phyloP scores from a whole-genome alignment of 2,329 filamentous ascomycete genomes.

The Ceratocystiopsis sp. region DNA sequence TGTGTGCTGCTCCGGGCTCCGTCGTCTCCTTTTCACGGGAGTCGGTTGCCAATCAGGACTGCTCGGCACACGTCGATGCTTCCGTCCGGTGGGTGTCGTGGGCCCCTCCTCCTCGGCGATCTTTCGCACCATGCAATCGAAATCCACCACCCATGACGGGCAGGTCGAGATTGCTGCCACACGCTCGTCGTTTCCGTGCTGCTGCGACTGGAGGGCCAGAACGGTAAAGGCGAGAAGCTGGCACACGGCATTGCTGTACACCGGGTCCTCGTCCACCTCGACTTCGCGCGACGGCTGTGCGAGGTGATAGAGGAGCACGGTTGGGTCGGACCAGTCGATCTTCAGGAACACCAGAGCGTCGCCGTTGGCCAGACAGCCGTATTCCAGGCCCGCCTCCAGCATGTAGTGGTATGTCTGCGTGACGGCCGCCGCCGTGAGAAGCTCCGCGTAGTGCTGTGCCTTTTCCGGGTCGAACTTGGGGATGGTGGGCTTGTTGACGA shows the following conservation, averaged over 20 bases:
- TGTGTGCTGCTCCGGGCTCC: background rate
- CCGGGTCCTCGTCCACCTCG: conserved; percentile 9
- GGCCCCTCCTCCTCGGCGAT: background rate
- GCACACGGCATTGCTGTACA: conserved; percentile 13
- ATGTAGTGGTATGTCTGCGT: conserved; percentile 33
- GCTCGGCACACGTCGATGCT: conserved; percentile 5
- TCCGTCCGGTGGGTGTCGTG: background rate
- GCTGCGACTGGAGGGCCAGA: conserved; percentile 10
- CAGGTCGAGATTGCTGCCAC: background rate
- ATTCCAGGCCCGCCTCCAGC: conserved; percentile 25
- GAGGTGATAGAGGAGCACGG: conserved; percentile 16
- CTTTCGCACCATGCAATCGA: background rate
- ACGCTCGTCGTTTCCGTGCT: conserved; percentile 10
- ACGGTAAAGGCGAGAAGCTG: conserved; percentile 17
- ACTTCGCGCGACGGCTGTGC: conserved; percentile 15
- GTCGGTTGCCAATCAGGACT: conserved; percentile 2
- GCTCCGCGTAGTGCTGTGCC: conserved; percentile 4
- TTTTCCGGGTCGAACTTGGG: conserved; percentile 7
- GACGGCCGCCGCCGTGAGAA: conserved; percentile 20
- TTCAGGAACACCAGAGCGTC: conserved; percentile 27
- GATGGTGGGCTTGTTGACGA: conserved; percentile 13
- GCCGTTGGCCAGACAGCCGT: conserved; percentile 24
- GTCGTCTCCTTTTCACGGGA: background rate
- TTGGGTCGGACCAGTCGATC: conserved; percentile 10
- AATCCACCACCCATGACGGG: conserved; percentile 1